Evolutionary conservation across 2,329 filamentous ascomycete species (phyloP), one percentile per base, ranked within the genome.

Genomic region (Penicillium sp.): DNA sequence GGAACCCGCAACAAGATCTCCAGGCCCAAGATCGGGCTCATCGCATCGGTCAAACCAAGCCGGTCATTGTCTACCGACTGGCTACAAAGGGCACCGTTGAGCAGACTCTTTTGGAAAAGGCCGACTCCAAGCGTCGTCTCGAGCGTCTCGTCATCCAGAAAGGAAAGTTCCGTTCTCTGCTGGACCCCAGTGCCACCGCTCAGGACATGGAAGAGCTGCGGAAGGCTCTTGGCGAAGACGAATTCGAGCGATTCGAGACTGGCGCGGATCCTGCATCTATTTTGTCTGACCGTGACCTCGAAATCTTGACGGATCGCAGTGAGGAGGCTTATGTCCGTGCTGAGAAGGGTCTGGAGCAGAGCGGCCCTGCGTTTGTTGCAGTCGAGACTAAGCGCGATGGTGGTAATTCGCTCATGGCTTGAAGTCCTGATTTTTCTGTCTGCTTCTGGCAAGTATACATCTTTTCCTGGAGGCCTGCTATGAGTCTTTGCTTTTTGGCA

Each of bases 71-170:
- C 0, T 98, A 94, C 68, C 85, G 93, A 1, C 83, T 98, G 27
- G 91, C 93, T 0, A 98, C 93, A 0, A 89, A 90, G 60, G 87
- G 86, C 7, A 97, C 93, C 0, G 88, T 98, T 0, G 93, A 98
- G 65, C 88, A 96, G 61, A 84, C 83, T 5, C 76, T 97, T 0
- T 79, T 97, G 0, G 80, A 89, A 59, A 89, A 87, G 27, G 93
- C 93, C 0, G 89, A 96, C 59, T 88, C 87, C 1, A 98, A 98
- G 69, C 84, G 93, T 0, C 80, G 90, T 1, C 77, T 98, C 0
- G 93, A 98, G 66, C 95, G 96, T 64, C 76, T 98, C 0, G 89
- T 98, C 6, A 98, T 98, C 61, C 87, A 91, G 51, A 97, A 97
- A 66, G 91, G 91, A 2, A 84, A 86, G 4, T 91, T 94, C 68